Evolutionary conservation across 768 basidiomycete species (phyloP), one percentile per base, ranked within the genome.

Genomic region (Boletus insuetus): DNA sequence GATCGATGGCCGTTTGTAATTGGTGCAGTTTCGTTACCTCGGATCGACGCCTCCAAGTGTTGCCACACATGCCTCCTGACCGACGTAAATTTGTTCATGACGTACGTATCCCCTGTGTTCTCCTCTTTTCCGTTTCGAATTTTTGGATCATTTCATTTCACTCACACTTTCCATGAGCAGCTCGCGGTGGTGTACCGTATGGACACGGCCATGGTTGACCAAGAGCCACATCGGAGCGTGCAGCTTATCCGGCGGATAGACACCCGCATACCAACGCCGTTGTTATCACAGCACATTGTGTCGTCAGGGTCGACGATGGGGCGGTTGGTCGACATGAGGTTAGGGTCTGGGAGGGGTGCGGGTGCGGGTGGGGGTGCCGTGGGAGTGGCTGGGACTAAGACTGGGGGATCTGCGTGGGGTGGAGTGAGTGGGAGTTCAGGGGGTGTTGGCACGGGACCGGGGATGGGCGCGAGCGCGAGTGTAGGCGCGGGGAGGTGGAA

Each of bases 221-320:
- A 89, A 63, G 96, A 97, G 62, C 96, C 96, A 0, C 81, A 89
- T 64, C 78, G 91, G 46, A 87, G 91, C 60, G 88, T 96, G 2
- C 88, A 92, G 66, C 81, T 97, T 46, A 75, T 91, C 47, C 80
- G 91, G 34, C 82, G 92, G 14, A 72, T 94, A 45, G 94, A 97
- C 68, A 87, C 93, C 0, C 83, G 91, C 22, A 73, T 91, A 6
- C 94, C 94, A 0, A 67, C 62, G 2, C 90, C 91, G 2, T 73
- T 86, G 4, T 78, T 98, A 7, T 92, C 91, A 1, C 64, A 69
- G 62, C 72, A 4, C 64, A 64, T 42, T 1, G 63, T 69, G 35
- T 59, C 71, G n/a, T 77, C 71, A 1, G 39, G 11, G 38, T 55
- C 70, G 16, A 77, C 72, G 54, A 75, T 86, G 6, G 87, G 89